phyloP scores from a whole-genome alignment of 768 basidiomycete species.

The Lentinus brumalis region DNA sequence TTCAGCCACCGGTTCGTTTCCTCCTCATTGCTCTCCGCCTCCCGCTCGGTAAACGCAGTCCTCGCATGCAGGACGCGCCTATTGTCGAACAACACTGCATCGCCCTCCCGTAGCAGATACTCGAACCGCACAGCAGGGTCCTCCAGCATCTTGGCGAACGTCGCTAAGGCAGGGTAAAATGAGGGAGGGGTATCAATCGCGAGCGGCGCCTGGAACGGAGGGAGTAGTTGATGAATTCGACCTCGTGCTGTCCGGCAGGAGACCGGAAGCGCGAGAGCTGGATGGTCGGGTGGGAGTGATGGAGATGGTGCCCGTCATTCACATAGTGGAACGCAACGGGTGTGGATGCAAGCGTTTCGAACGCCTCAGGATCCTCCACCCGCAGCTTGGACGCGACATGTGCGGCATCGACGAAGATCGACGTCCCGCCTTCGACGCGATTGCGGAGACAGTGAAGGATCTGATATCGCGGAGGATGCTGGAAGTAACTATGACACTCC shows the following conservation, averaged over 20 bases:
- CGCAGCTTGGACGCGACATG: slow-evolving; percentile 60
- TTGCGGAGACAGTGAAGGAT: slow-evolving; percentile 90
- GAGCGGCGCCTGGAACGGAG: slow-evolving; percentile 91
- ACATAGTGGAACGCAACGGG: slow-evolving; percentile 90
- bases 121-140: slow-evolving; percentile 51
- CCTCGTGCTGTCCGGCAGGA: slow-evolving; percentile 18
- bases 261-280: slow-evolving; percentile 44
- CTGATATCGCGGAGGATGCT: slow-evolving; percentile 90
- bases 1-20: slow-evolving; percentile 85
- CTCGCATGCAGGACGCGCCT: slow-evolving; percentile 86
- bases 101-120: slow-evolving; percentile 77
- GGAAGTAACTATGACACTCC: slow-evolving; percentile 68
- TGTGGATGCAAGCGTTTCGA: slow-evolving; percentile 56
- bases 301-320: slow-evolving; percentile 86
- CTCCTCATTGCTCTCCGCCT: slow-evolving; percentile 38
- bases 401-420: slow-evolving; percentile 84
- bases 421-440: slow-evolving; percentile 78
- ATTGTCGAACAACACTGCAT: slow-evolving; percentile 91
- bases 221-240: slow-evolving; percentile 84
- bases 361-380: slow-evolving; percentile 48
- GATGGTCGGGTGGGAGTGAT: slow-evolving; percentile 73
- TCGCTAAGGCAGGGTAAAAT: slow-evolving; percentile 64
- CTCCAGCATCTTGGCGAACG: slow-evolving; percentile 63
- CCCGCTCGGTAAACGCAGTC: slow-evolving; percentile 62
- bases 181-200: slow-evolving; percentile 49